Evolutionary conservation across 2,329 filamentous ascomycete genomes (phyloP).

Genomic region (Cordyceps cicadae): DNA sequence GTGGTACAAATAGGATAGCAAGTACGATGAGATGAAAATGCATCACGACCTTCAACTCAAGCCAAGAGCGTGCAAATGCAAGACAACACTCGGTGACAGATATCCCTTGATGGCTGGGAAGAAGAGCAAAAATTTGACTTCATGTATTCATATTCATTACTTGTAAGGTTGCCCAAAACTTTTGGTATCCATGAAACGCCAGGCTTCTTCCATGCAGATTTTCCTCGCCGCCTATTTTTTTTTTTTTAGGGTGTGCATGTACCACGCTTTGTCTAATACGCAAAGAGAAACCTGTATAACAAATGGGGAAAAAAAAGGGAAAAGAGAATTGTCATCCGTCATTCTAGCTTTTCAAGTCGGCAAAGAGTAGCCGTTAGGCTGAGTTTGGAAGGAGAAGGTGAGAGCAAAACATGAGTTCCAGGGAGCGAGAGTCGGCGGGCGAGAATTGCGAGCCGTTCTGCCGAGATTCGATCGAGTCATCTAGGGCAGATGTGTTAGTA

Average conservation of each 20-base stretch:
- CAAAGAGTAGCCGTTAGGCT: background rate
- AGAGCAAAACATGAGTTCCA: conserved; percentile 42
- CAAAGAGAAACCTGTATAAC: background rate
- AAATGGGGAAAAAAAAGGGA: background rate
- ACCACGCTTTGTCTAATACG: background rate
- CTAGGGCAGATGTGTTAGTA: conserved; percentile 11
- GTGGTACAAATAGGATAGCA: background rate
- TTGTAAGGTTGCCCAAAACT: background rate
- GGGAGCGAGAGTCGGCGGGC: conserved; percentile 39
- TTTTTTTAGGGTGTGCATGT: background rate
- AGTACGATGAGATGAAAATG: background rate
- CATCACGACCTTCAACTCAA: background rate
- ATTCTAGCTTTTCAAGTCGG: background rate
- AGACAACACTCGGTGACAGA: background rate
- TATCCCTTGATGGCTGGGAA: background rate
- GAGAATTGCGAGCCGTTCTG: conserved; percentile 46
- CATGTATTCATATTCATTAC: conserved; percentile 8
- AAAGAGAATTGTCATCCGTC: background rate
- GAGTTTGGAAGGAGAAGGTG: conserved; percentile 35
- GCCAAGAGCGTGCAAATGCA: background rate
- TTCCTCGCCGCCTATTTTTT: background rate
- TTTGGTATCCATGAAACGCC: conserved; percentile 8
- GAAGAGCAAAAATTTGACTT: background rate
- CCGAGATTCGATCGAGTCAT: conserved; percentile 30
- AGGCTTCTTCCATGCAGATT: background rate